Evolutionary conservation across 371 early-diverging fungal genomes (phyloP).

Genomic region (Zancudomyces culisetae): DNA sequence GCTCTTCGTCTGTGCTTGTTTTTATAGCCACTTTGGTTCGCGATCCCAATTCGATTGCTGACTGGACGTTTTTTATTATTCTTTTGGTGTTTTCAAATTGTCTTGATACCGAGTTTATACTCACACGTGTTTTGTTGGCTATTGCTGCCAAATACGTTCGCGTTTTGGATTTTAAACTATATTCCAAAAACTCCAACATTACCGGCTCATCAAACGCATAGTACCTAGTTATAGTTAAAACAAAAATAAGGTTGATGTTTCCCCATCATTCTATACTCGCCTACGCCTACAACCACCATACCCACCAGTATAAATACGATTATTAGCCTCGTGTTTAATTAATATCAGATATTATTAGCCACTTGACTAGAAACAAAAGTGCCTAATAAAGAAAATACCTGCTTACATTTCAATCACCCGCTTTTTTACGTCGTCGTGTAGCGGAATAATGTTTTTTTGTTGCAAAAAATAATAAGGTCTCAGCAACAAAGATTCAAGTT

Average conservation of each 20-base stretch:
- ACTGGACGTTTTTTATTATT: slow-evolving; percentile 30
- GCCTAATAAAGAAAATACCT: not conserved
- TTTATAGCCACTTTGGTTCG: too few species aligned
- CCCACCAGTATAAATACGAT: too few species aligned
- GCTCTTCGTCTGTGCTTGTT: too few species aligned
- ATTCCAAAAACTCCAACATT: slow-evolving; percentile 27
- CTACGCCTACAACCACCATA: too few species aligned
- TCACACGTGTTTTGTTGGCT: slow-evolving; percentile 16
- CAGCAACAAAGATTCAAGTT: slow-evolving; percentile 12
- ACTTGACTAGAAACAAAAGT: not conserved
- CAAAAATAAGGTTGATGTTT: too few species aligned
- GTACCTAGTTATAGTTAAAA: slow-evolving; percentile 13
- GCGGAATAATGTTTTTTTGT: slow-evolving; percentile 25
- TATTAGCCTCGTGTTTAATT: too few species aligned
- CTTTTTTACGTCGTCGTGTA: slow-evolving; percentile 13
- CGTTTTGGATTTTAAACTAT: slow-evolving; percentile 23
- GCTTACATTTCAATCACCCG: slow-evolving; percentile 23
- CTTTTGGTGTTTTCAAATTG: slow-evolving; percentile 40
- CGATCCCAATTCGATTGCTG: too few species aligned
- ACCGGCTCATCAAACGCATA: slow-evolving; percentile 31
- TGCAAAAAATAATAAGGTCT: slow-evolving; percentile 13
- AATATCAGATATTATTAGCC: not conserved
- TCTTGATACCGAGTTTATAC: slow-evolving; percentile 25
- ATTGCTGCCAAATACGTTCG: slow-evolving; percentile 24
- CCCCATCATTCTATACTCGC: too few species aligned